phyloP scores from a whole-genome alignment of 441 rosid species.

The Erysimum cheiri region DNA sequence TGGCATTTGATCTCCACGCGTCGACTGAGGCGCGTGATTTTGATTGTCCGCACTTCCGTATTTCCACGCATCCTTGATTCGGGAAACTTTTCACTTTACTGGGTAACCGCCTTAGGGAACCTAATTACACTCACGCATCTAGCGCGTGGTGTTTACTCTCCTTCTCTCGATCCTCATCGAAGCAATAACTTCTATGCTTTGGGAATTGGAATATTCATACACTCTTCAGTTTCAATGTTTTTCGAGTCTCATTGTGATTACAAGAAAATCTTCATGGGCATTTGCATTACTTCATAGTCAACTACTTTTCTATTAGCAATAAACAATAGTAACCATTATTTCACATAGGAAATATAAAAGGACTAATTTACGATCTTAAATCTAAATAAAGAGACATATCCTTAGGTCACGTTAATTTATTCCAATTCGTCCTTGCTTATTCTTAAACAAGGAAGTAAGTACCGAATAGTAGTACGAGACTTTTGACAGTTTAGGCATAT shows the following conservation, averaged over 20 bases:
- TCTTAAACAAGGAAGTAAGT: constrained; percentile 15
- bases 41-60: not conserved
- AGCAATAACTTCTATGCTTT: constrained; percentile 22
- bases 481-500: constrained; percentile 31
- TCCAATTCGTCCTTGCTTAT: constrained; percentile 10
- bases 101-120: constrained; percentile 35
- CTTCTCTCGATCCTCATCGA: not conserved
- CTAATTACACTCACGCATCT: constrained; percentile 24
- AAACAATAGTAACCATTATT: not conserved
- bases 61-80: constrained; percentile 34
- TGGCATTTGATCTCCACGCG: constrained; percentile 29
- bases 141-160: constrained; percentile 18
- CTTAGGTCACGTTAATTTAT: constrained; percentile 27
- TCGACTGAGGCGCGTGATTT: constrained; percentile 19
- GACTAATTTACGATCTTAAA: constrained; percentile 4
- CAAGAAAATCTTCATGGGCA: constrained; percentile 8
- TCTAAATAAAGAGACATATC: not conserved
- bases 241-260: constrained; percentile 4
- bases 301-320: not conserved
- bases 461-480: constrained; percentile 34
- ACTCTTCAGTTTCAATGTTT: constrained; percentile 24
- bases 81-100: constrained; percentile 29
- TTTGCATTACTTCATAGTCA: not conserved
- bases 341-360: constrained; percentile 7
- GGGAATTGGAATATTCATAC: constrained; percentile 31